Conservation (phyloP, 129 eudicot species). For the Centaurea solstitialis region DNA sequence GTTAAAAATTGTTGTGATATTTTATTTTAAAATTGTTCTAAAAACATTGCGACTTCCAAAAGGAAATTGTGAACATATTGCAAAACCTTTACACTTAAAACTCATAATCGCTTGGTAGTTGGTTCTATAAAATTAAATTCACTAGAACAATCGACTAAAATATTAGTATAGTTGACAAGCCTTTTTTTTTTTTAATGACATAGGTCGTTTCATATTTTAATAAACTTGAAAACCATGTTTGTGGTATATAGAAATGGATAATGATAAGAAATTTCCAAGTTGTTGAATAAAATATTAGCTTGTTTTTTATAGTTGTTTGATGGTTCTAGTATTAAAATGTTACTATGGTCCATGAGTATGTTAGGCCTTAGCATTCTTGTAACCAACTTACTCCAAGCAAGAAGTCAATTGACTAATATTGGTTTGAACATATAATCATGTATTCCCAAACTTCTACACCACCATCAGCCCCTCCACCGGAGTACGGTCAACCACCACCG, state of each 20-base stretch:
- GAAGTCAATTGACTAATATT: not conserved
- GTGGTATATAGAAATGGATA: not conserved
- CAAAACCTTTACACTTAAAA: no score
- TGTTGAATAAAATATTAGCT: not conserved
- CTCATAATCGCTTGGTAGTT: no score
- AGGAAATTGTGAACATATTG: no score
- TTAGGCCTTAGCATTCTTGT: not conserved
- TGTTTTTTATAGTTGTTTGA: not conserved
- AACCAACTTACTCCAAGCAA: not conserved
- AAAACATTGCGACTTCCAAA: no score
- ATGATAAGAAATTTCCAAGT: not conserved
- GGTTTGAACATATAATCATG: constrained; percentile 7
- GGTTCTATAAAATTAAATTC: no score
- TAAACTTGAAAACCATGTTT: not conserved
- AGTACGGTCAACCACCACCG: not conserved
- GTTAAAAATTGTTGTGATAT: no score
- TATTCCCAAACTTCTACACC: not conserved
- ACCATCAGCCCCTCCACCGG: constrained; percentile 5
- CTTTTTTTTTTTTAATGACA: no score
- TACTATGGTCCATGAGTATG: not conserved
- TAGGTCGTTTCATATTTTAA: no score
- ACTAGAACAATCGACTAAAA: no score
- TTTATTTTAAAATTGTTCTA: no score
- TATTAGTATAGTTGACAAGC: no score
- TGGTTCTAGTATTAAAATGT: not conserved